Percentiles rank a stretch among this genome's conserved stretches.
These are phyloP conservation scores for Ampelocalamus luodianensis DNA, from an alignment of 176 grass and related monocot genomes.

Conservation along the genomic window DNA sequence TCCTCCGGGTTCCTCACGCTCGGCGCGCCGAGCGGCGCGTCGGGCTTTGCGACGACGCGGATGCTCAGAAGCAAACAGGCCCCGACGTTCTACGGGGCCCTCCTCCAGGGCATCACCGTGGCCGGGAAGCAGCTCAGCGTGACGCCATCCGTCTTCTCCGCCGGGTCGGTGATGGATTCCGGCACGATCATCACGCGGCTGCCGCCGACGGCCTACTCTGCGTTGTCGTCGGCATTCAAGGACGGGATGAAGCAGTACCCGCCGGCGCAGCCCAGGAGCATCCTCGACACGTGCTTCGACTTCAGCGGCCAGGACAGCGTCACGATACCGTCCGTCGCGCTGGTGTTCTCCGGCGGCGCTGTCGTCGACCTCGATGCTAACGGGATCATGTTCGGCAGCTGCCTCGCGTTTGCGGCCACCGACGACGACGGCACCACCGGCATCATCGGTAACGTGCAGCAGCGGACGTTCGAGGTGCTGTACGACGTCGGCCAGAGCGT, in stretches of 20 bases:
- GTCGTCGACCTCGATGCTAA: constrained; percentile 45
- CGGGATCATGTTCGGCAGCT: constrained; percentile 63
- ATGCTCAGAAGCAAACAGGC: constrained; percentile 37
- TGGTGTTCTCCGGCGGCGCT: constrained; percentile 48
- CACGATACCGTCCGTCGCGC: constrained; percentile 46
- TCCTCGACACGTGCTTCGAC: constrained; percentile 75
- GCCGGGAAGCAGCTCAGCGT: constrained; percentile 45
- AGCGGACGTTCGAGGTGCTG: constrained; percentile 75
- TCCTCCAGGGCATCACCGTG: constrained; percentile 55
- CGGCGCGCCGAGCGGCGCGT: constrained; percentile 7
- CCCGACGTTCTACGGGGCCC: constrained; percentile 72
- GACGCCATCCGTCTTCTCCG: constrained; percentile 42
- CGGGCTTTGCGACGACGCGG: constrained; percentile 45
- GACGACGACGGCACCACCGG: constrained; percentile 34
- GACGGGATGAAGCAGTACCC: constrained; percentile 54
- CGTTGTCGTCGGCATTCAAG: constrained; percentile 64
- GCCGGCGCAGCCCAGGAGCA: neutral
- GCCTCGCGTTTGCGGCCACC: constrained; percentile 75
- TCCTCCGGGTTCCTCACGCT: constrained; percentile 65
- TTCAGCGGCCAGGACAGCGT: constrained; percentile 35
- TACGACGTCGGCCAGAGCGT: constrained; percentile 57
- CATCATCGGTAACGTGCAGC: constrained; percentile 88
- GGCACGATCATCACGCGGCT: constrained; percentile 76
- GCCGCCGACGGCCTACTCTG: constrained; percentile 63
- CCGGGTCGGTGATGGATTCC: constrained; percentile 68